Conservation (phyloP, 768 basidiomycete genomes). For the Cytidiella melzeri region DNA sequence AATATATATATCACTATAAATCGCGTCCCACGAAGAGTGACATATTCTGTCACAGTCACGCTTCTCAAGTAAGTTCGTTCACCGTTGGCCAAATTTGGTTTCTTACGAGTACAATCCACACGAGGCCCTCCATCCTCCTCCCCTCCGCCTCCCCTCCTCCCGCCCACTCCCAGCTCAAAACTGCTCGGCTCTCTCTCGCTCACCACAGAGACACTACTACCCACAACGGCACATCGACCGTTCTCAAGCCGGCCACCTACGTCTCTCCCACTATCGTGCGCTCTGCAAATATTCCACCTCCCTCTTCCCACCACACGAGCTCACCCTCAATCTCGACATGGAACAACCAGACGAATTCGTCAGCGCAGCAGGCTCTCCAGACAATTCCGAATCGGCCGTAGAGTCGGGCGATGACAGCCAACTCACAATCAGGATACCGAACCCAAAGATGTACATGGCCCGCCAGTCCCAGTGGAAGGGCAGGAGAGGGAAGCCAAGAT, state of each 20-base stretch:
- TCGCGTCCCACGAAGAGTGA: background rate
- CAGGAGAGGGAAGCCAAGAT: slow-evolving; percentile 67
- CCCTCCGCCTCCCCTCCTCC: slow-evolving; percentile 3
- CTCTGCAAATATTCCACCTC: background rate
- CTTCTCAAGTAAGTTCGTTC: slow-evolving; percentile 23
- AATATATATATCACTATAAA: no score
- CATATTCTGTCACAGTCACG: slow-evolving; percentile 20
- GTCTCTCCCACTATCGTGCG: background rate
- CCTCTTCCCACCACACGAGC: no score
- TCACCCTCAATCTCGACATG: no score
- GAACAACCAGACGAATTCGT: background rate
- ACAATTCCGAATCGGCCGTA: slow-evolving; percentile 25
- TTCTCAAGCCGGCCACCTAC: slow-evolving; percentile 2
- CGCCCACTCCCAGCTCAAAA: slow-evolving; percentile 1
- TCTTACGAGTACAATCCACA: slow-evolving; percentile 25
- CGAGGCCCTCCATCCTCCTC: slow-evolving; percentile 9
- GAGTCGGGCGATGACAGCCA: slow-evolving; percentile 30
- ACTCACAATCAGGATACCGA: slow-evolving; percentile 61
- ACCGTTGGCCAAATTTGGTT: slow-evolving; percentile 26
- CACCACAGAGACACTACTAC: background rate
- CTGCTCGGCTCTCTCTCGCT: background rate
- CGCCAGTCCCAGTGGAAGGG: slow-evolving; percentile 73
- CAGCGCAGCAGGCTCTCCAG: slow-evolving; percentile 24
- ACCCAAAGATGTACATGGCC: slow-evolving; percentile 60
- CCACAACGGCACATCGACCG: background rate